Evolutionary conservation across 1,284 basidiomycete genomes (phyloP).

Genomic region (Heterobasidion parviporum): DNA sequence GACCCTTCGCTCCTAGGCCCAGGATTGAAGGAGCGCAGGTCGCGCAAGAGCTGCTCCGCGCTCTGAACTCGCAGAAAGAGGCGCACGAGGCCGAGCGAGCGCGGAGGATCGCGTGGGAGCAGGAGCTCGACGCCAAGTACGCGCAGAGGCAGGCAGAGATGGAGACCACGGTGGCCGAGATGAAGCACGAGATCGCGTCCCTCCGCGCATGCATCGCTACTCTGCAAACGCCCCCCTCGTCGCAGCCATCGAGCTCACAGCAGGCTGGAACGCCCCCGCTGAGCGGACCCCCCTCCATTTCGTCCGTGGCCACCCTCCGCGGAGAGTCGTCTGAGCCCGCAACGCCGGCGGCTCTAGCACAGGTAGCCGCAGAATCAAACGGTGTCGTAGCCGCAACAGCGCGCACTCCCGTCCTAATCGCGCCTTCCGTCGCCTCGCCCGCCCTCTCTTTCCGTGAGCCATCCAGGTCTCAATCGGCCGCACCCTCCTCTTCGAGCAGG

Average conservation of each 20-base stretch:
- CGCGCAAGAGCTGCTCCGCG: conserved; percentile 49
- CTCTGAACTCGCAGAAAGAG: conserved; percentile 43
- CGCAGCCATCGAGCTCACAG: not conserved
- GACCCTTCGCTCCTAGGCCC: not conserved
- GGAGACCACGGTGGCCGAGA: conserved; percentile 46
- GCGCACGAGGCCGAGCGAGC: conserved; percentile 50
- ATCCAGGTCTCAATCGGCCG: not conserved
- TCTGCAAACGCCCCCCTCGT: conserved; percentile 1
- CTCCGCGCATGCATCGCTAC: conserved; percentile 35
- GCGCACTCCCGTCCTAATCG: not conserved
- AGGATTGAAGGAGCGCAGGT: conserved; percentile 30
- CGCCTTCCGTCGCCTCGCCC: not conserved
- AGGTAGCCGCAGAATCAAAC: not conserved
- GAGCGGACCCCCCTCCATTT: not conserved
- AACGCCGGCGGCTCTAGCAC: no score
- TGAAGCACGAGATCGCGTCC: conserved; percentile 48
- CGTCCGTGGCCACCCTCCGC: not conserved
- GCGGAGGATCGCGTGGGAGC: conserved; percentile 56
- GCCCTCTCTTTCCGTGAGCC: conserved; percentile 21
- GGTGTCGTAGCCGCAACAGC: not conserved
- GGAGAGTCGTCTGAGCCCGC: not conserved
- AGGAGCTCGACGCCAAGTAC: conserved; percentile 54
- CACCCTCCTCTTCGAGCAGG: conserved; percentile 2
- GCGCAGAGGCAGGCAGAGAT: conserved; percentile 47
- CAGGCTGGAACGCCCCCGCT: not conserved